Percentiles rank a stretch among this genome's conserved stretches.
These are phyloP conservation scores for Colletotrichum lentis DNA, from an alignment of 2,329 filamentous ascomycete species.

Conservation along the genomic window DNA sequence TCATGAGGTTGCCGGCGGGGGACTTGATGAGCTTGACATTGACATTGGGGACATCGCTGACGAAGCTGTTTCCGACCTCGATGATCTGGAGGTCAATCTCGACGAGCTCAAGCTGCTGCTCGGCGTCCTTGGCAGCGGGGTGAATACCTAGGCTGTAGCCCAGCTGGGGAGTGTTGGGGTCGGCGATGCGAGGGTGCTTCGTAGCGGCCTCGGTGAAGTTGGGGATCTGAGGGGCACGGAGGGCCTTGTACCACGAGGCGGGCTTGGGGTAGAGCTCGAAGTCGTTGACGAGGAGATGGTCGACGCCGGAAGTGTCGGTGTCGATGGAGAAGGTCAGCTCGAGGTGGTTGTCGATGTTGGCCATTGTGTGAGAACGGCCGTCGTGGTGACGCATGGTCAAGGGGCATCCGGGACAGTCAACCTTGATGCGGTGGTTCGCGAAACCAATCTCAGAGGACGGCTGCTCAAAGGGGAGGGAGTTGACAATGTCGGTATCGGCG, in stretches of 20 bases:
- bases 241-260: constrained; percentile 54
- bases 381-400: constrained; percentile 45
- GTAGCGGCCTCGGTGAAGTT: constrained; percentile 45
- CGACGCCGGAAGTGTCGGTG: constrained; percentile 49
- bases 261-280: constrained; percentile 66
- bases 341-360: constrained; percentile 51
- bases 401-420: constrained; percentile 65
- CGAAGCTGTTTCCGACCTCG: constrained; percentile 64
- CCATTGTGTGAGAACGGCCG: constrained; percentile 42
- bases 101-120: constrained; percentile 61
- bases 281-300: constrained; percentile 65
- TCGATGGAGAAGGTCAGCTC: constrained; percentile 64
- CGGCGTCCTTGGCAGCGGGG: constrained; percentile 57
- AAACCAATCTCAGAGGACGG: constrained; percentile 41
- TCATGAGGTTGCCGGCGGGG: constrained; percentile 61
- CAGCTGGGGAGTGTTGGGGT: constrained; percentile 49
- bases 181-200: constrained; percentile 45
- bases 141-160: constrained; percentile 59
- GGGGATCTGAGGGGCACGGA: constrained; percentile 57
- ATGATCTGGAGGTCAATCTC: constrained; percentile 66
- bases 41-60: constrained; percentile 63
- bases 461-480: constrained; percentile 49
- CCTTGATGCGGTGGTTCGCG: constrained; percentile 53
- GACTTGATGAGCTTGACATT: constrained; percentile 70
- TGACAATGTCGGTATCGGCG: constrained; percentile 54